Evolutionary conservation across 2,329 filamentous ascomycete species (phyloP).

Genomic region (Cryphonectria japonica): DNA sequence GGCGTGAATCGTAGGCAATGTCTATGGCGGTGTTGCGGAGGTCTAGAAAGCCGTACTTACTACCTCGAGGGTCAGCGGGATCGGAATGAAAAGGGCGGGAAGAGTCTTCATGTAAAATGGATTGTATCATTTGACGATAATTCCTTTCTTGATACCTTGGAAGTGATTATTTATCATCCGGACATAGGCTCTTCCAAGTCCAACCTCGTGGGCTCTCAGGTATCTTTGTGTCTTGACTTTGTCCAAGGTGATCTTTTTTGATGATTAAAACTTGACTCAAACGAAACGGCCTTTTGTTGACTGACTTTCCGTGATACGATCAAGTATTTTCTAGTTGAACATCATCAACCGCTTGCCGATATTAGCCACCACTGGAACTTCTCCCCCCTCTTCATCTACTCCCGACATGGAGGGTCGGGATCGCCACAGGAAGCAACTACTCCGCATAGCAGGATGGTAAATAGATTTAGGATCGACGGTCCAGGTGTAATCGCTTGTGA

Average conservation of each 20-base stretch:
- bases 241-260: background rate
- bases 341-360: background rate
- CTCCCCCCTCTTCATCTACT: background rate
- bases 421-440: background rate
- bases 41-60: constrained; percentile 27
- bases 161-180: background rate
- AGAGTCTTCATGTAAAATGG: background rate
- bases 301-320: background rate
- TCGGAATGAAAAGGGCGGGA: background rate
- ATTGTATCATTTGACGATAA: constrained; percentile 5
- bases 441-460: background rate
- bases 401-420: background rate
- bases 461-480: background rate
- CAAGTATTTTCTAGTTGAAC: background rate
- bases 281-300: background rate
- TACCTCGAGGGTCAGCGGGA: background rate
- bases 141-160: background rate
- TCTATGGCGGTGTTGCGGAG: constrained; percentile 21
- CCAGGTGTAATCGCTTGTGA: background rate
- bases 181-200: background rate
- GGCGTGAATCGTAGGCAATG: constrained; percentile 20
- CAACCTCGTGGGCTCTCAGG: background rate
- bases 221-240: background rate
- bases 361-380: background rate
- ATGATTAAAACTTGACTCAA: background rate